Percentiles rank a stretch among this genome's conserved stretches.
These are phyloP conservation scores for Tetrahymena borealis DNA, from an alignment of 73 alveolate genomes.

Conservation along the genomic window DNA sequence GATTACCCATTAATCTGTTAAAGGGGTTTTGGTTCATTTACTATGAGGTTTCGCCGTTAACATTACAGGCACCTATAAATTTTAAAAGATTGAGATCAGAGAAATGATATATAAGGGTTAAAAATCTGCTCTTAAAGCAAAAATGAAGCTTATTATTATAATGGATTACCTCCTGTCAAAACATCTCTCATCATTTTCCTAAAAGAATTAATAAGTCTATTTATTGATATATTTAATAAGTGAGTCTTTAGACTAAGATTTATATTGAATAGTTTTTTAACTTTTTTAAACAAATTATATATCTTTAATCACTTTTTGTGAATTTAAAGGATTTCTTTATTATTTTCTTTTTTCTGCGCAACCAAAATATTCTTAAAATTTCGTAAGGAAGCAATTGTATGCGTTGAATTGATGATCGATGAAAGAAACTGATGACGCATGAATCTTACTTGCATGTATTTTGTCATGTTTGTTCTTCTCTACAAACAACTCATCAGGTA, in stretches of 20 bases:
- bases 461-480: too few relatives aligned
- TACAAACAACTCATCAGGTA: too few relatives aligned
- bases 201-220: neutral
- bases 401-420: too few relatives aligned
- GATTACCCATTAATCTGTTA: conserved; percentile 19
- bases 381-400: too few relatives aligned
- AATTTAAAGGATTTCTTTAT: too few relatives aligned
- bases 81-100: neutral
- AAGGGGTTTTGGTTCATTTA: conserved; percentile 31
- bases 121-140: neutral
- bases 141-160: neutral
- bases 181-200: neutral
- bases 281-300: too few relatives aligned
- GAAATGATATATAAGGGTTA: neutral
- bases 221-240: neutral
- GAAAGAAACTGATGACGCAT: too few relatives aligned
- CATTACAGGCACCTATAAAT: conserved; percentile 31
- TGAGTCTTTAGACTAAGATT: neutral
- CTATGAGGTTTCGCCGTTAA: conserved; percentile 6
- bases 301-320: too few relatives aligned
- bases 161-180: neutral
- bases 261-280: neutral
- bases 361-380: too few relatives aligned
- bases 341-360: too few relatives aligned
- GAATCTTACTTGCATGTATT: too few relatives aligned